These are phyloP conservation scores for Melocanna baccifera DNA, from an alignment of 176 grass and related monocot species.

Conservation along the genomic window DNA sequence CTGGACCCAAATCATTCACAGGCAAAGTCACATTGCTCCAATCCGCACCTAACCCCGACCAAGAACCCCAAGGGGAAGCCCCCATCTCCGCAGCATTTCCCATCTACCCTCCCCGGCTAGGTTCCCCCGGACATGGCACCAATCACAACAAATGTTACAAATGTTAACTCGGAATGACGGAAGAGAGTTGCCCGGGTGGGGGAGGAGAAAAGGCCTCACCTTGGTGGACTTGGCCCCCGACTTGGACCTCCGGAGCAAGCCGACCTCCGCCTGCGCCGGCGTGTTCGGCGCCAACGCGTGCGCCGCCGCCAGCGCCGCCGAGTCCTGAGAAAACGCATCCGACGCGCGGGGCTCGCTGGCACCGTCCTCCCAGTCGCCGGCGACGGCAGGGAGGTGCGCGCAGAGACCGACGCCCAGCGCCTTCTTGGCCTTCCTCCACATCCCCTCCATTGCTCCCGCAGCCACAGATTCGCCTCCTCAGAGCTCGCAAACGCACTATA, in stretches of 20 bases:
- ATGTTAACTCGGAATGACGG: not conserved
- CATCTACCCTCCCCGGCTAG: not conserved
- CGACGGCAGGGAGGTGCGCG: constrained; percentile 45
- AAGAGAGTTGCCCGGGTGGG: not conserved
- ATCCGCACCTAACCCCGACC: not conserved
- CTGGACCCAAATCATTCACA: constrained; percentile 29
- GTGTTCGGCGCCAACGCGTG: constrained; percentile 47
- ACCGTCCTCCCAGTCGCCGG: constrained; percentile 32
- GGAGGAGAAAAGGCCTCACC: constrained; percentile 29
- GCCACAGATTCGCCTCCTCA: not conserved
- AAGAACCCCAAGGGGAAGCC: not conserved
- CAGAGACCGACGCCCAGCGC: constrained; percentile 64
- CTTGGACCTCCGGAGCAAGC: constrained; percentile 58
- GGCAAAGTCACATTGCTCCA: constrained; percentile 38
- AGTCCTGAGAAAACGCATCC: constrained; percentile 31
- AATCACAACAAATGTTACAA: constrained; percentile 25
- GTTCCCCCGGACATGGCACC: not conserved
- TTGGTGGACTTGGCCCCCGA: constrained; percentile 72
- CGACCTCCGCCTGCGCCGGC: constrained; percentile 36
- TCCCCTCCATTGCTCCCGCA: constrained; percentile 49
- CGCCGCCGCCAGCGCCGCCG: not conserved
- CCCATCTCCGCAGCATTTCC: constrained; percentile 6
- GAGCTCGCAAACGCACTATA: not conserved
- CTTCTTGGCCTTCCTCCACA: constrained; percentile 84
- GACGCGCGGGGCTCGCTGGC: constrained; percentile 43